A percentile compares a stretch with the other conserved stretches of the same genome.
Conservation (phyloP, 2,329 filamentous ascomycete genomes). For the Colletotrichum sp. region DNA sequence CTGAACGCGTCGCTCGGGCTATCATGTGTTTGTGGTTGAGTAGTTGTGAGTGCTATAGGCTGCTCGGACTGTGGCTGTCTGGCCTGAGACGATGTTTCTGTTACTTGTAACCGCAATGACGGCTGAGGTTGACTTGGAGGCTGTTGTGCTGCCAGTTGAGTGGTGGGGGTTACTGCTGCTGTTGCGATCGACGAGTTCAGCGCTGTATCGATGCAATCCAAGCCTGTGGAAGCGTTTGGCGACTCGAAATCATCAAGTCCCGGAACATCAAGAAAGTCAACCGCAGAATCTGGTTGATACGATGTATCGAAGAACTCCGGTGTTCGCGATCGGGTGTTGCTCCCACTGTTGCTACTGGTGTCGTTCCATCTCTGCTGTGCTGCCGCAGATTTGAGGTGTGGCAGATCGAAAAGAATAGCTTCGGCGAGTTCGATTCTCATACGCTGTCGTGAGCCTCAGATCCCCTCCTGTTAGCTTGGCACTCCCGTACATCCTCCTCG, state of each 20-base stretch:
- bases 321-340: background rate
- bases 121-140: background rate
- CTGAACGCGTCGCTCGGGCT: background rate
- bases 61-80: background rate
- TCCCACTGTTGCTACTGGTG: background rate
- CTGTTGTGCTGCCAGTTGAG: background rate
- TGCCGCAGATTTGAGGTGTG: background rate
- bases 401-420: background rate
- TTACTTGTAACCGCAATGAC: background rate
- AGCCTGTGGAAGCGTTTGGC: background rate
- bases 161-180: too few relatives aligned
- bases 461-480: background rate
- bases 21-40: background rate
- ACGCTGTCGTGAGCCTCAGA: background rate
- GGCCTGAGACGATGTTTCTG: background rate
- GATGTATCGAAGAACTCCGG: background rate
- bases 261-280: background rate
- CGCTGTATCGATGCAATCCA: background rate
- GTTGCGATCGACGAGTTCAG: background rate
- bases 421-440: conserved; percentile 1
- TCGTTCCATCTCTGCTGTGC: background rate
- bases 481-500: background rate
- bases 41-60: background rate
- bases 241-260: background rate
- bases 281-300: background rate